Percentiles rank a stretch among this genome's conserved stretches.
phyloP scores from a whole-genome alignment of 108 stramenopile genomes.

The Nannochloropsis gaditana region DNA sequence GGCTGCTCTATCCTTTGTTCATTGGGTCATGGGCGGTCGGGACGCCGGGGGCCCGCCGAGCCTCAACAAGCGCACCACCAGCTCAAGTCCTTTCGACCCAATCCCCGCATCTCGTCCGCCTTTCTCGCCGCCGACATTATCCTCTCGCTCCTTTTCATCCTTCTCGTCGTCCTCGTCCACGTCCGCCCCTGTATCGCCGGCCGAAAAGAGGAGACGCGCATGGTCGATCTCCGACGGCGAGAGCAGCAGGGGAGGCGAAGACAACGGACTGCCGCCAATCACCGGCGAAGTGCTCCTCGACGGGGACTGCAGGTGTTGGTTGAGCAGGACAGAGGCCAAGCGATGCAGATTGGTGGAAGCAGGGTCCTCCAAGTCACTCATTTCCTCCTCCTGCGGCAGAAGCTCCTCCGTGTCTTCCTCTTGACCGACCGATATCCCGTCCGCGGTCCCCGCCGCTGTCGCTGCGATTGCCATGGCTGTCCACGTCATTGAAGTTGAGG shows the following conservation, averaged over 20 bases:
- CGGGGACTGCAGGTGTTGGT: background rate
- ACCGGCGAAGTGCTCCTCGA: background rate
- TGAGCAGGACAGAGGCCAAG: slow-evolving; percentile 11
- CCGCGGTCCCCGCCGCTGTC: background rate
- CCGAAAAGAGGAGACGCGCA: background rate
- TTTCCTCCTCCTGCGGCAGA: background rate
- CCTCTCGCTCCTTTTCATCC: background rate
- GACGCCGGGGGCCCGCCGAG: background rate
- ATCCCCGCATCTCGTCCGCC: background rate
- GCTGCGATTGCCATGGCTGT: background rate
- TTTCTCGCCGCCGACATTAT: background rate
- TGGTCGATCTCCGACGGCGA: no score
- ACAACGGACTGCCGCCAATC: background rate
- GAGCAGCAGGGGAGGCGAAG: background rate
- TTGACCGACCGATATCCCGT: background rate
- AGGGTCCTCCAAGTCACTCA: slow-evolving; percentile 14
- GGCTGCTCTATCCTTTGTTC: no score
- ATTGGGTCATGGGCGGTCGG: no score
- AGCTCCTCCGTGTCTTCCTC: background rate
- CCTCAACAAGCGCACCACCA: background rate
- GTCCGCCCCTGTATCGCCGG: background rate
- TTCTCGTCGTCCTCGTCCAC: background rate
- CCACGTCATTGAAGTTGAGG: background rate
- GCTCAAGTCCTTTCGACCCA: background rate
- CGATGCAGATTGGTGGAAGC: slow-evolving; percentile 3